Base-by-base conservation (phyloP, 164 flowering plant species). In the Magnolia sinica region DNA sequence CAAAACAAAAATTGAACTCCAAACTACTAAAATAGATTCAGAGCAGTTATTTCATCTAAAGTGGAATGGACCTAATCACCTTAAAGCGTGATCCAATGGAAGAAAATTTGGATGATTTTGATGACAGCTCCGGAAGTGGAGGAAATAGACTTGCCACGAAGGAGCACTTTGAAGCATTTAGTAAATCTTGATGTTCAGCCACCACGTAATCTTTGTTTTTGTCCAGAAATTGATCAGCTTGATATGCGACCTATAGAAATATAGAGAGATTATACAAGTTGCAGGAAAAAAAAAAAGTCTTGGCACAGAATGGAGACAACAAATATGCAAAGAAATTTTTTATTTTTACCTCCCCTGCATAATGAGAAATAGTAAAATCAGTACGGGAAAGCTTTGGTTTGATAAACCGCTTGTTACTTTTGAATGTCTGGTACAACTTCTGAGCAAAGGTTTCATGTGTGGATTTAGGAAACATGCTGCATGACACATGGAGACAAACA, bases 391-490 rank as follows among this genome's bases (percentile, higher is more conserved):
- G 97, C 90, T 96, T 96, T 75, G 99, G 99, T 80, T 96, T 96
- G 80, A 86, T 84, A 75, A 96, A 96, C 16, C 98, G 97, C 83
- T 92, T 94, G 80, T 90, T 84, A 65, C 78, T 91, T 77, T 88
- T 82, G 75, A 94, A 96, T 64, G 99, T 94, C 87, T 90, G 95
- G 77, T 94, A 96, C 88, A 96, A 79, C 84, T 94, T 96, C 85
- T 96, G 98, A 70, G 99, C 89, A 88, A 96, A 96, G 68, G 99
- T 96, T 85, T 96, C 99, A 85, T 96, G 99, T 50, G 99, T 96
- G 8, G 99, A 94, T 84, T 91, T 94, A 2, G 99, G 99, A 81
- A 96, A 96, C 99, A 96, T 96, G 78, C 99, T 96, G 95, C 83
- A 84, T 61, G 58, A 75, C 81, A 75, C 49, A 76, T 72, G 0